Evolutionary conservation across 495 filamentous ascomycete genomes (phyloP).

Genomic region (Tuber brumale): DNA sequence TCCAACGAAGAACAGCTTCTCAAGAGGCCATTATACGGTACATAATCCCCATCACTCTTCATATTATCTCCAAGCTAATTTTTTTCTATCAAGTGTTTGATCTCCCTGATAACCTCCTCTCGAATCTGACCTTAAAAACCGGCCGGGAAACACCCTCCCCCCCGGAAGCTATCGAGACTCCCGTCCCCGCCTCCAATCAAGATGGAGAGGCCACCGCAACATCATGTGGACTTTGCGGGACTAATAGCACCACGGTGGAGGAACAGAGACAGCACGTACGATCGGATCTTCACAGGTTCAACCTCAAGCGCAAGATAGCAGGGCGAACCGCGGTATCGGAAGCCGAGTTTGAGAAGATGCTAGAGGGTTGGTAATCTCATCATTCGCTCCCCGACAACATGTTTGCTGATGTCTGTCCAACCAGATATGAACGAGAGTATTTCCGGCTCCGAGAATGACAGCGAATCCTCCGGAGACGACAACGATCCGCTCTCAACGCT

Average conservation of each 20-base stretch:
- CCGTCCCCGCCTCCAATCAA: slow-evolving; percentile 22
- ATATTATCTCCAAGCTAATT: slow-evolving; percentile 21
- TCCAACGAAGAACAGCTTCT: slow-evolving; percentile 50
- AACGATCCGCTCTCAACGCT: slow-evolving; percentile 28
- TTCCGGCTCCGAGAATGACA: slow-evolving; percentile 37
- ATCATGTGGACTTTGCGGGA: slow-evolving; percentile 72
- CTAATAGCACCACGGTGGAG: slow-evolving; percentile 61
- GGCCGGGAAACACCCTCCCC: slow-evolving; percentile 38
- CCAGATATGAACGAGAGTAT: slow-evolving; percentile 37
- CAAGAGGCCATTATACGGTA: slow-evolving; percentile 61
- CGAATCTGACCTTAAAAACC: slow-evolving; percentile 57
- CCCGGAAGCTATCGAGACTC: slow-evolving; percentile 36
- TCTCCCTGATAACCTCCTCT: slow-evolving; percentile 69
- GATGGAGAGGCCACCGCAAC: slow-evolving; percentile 54
- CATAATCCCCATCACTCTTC: slow-evolving; percentile 18
- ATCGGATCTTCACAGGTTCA: slow-evolving; percentile 92
- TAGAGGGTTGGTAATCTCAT: slow-evolving; percentile 48
- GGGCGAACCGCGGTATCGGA: slow-evolving; percentile 65
- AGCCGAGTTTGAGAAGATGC: slow-evolving; percentile 70
- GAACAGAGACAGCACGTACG: slow-evolving; percentile 80
- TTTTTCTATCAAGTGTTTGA: slow-evolving; percentile 62
- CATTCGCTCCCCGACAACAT: background rate
- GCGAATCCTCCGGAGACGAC: slow-evolving; percentile 48
- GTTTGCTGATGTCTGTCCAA: slow-evolving; percentile 50
- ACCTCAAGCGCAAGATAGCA: slow-evolving; percentile 79